Conservation (phyloP, 768 basidiomycete species). For the Lentinus brumalis region DNA sequence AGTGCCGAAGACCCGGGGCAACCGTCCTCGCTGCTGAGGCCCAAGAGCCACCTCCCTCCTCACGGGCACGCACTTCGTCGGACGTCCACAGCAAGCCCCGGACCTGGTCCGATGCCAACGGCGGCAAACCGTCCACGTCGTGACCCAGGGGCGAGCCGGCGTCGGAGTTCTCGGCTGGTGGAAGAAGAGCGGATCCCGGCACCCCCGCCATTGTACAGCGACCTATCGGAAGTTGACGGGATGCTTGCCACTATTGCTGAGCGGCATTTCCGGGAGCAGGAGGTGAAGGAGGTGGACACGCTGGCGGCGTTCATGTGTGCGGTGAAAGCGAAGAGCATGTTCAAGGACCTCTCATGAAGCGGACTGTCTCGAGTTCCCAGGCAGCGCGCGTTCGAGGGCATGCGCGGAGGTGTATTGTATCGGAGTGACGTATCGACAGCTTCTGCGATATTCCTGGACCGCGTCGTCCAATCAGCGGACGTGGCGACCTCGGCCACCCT, state of each 20-base stretch:
- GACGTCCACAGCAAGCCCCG: slow-evolving; percentile 28
- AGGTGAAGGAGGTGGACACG: slow-evolving; percentile 78
- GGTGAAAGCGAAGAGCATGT: slow-evolving; percentile 51
- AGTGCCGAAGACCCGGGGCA: slow-evolving; percentile 69
- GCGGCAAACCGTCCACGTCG: slow-evolving; percentile 75
- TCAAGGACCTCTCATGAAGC: neutral
- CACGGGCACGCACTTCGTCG: slow-evolving; percentile 54
- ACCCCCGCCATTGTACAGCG: slow-evolving; percentile 64
- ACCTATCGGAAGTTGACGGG: slow-evolving; percentile 65
- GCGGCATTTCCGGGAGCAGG: slow-evolving; percentile 68
- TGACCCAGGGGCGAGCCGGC: slow-evolving; percentile 61
- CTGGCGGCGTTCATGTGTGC: slow-evolving; percentile 79
- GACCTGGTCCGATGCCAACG: slow-evolving; percentile 37
- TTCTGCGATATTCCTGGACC: slow-evolving; percentile 6
- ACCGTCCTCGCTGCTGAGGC: slow-evolving; percentile 59
- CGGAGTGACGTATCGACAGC: slow-evolving; percentile 13
- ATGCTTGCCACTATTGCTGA: slow-evolving; percentile 72
- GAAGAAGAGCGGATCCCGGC: slow-evolving; percentile 55
- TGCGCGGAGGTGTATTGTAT: neutral
- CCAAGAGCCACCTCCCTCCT: slow-evolving; percentile 36
- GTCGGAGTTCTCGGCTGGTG: slow-evolving; percentile 71
- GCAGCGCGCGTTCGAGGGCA: neutral
- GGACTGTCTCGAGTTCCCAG: neutral
- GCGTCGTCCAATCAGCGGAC: slow-evolving; percentile 14
- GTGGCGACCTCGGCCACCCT: slow-evolving; percentile 8